These are phyloP conservation scores for Pseudozyma pruni DNA, from an alignment of 1,284 basidiomycete genomes.

Conservation along the genomic window DNA sequence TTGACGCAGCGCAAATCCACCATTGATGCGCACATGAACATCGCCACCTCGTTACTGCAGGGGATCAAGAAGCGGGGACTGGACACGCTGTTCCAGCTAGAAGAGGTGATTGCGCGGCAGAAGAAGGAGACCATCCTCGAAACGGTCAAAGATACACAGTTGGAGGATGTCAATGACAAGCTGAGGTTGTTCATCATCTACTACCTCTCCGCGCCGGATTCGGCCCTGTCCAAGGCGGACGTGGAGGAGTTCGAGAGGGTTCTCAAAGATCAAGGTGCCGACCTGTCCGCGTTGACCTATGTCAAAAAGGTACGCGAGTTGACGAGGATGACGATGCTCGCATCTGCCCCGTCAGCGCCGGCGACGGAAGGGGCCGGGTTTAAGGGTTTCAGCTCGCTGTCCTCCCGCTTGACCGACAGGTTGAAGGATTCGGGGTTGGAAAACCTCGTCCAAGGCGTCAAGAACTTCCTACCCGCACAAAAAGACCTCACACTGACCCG, in stretches of 20 bases:
- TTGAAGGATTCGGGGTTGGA: slow-evolving; percentile 92
- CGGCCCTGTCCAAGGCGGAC: slow-evolving; percentile 83
- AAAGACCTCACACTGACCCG: slow-evolving; percentile 93
- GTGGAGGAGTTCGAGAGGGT: slow-evolving; percentile 79
- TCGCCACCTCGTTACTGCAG: slow-evolving; percentile 92
- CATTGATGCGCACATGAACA: slow-evolving; percentile 99
- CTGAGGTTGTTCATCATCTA: slow-evolving; percentile 92
- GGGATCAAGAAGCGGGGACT: slow-evolving; percentile 94
- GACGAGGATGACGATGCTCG: slow-evolving; percentile 90
- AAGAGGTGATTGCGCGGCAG: slow-evolving; percentile 81
- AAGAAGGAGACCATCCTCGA: slow-evolving; percentile 78
- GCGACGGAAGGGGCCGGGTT: slow-evolving; percentile 71
- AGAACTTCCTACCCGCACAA: slow-evolving; percentile 95
- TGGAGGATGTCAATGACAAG: slow-evolving; percentile 75
- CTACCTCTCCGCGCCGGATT: slow-evolving; percentile 87
- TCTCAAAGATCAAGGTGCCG: slow-evolving; percentile 70
- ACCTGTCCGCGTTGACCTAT: slow-evolving; percentile 90
- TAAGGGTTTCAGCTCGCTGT: slow-evolving; percentile 89
- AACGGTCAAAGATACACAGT: slow-evolving; percentile 72
- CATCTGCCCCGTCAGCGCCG: slow-evolving; percentile 77
- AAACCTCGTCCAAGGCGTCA: slow-evolving; percentile 95
- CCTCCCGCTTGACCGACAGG: slow-evolving; percentile 75
- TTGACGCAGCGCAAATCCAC: slow-evolving; percentile 95
- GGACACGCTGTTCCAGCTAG: slow-evolving; percentile 95
- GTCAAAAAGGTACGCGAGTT: slow-evolving; percentile 92